These are phyloP conservation scores for Talaromyces proteolyticus DNA, from an alignment of 495 filamentous ascomycete genomes.

Conservation along the genomic window DNA sequence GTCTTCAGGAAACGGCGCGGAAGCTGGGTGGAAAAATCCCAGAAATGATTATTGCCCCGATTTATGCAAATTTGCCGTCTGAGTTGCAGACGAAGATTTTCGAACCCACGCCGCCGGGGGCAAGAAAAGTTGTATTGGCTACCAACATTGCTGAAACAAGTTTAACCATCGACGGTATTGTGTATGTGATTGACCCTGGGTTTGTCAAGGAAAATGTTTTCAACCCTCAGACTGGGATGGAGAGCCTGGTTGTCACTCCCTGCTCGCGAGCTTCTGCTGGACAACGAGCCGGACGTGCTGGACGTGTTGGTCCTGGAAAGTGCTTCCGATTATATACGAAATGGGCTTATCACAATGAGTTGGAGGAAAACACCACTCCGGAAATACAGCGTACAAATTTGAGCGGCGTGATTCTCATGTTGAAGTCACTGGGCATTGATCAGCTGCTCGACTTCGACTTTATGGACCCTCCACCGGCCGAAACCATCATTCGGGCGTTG, in stretches of 20 bases:
- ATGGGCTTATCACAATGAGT: conserved; percentile 89
- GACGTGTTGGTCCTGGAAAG: conserved; percentile 88
- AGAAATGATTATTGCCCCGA: conserved; percentile 81
- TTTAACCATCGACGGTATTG: conserved; percentile 85
- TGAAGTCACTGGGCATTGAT: conserved; percentile 91
- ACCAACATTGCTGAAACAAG: conserved; percentile 90
- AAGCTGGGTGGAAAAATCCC: conserved; percentile 79
- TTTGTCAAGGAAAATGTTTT: conserved; percentile 96
- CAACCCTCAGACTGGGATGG: conserved; percentile 88
- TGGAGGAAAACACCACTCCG: conserved; percentile 87
- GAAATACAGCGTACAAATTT: conserved; percentile 93
- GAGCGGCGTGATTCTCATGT: conserved; percentile 72
- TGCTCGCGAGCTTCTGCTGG: conserved; percentile 93
- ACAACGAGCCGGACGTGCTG: conserved; percentile 86
- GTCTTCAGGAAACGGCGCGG: conserved; percentile 70
- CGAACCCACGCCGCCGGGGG: conserved; percentile 74
- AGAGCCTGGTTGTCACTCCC: conserved; percentile 82
- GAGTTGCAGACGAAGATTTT: conserved; percentile 87
- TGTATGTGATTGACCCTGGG: conserved; percentile 87
- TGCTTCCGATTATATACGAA: conserved; percentile 95
- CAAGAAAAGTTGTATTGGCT: conserved; percentile 80
- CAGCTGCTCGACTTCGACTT: conserved; percentile 94
- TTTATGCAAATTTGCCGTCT: conserved; percentile 84
- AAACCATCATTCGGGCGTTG: conserved; percentile 83
- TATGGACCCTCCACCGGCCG: conserved; percentile 88